A percentile compares a stretch with the other conserved stretches of the same genome.
Evolutionary conservation across 805 yeast species (phyloP).

Genomic region (Peterozyma toletana): DNA sequence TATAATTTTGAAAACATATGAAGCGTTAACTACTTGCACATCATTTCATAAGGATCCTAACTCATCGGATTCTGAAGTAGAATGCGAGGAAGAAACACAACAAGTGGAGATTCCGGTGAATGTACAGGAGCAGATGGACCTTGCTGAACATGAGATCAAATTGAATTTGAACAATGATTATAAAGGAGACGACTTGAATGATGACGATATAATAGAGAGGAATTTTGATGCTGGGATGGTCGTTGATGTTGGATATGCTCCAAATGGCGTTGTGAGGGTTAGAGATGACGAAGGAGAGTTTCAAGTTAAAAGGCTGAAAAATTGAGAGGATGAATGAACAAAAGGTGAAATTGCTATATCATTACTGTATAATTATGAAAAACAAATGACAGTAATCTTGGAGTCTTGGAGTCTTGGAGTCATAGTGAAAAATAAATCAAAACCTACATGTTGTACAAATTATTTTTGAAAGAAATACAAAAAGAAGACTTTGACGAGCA

Average conservation of each 20-base stretch:
- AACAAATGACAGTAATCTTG: not conserved
- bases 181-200: not conserved
- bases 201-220: constrained; percentile 3
- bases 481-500: not conserved
- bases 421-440: too few species aligned
- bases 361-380: not conserved
- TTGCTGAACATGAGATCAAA: not conserved
- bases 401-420: too few species aligned
- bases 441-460: too few species aligned
- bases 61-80: constrained; percentile 8
- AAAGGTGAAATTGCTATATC: not conserved
- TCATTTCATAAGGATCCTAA: constrained; percentile 27
- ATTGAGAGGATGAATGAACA: not conserved
- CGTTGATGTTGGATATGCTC: constrained; percentile 12
- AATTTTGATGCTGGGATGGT: constrained; percentile 15
- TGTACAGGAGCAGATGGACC: not conserved
- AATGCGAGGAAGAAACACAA: not conserved
- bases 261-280: not conserved
- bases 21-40: constrained; percentile 29
- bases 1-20: constrained; percentile 17
- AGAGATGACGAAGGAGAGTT: not conserved
- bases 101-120: too few species aligned
- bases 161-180: not conserved
- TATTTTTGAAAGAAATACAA: constrained; percentile 15
- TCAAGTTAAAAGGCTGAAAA: not conserved